A percentile compares a stretch with the other conserved stretches of the same genome.
Conservation (phyloP, 495 filamentous ascomycete species). For the Parathielavia hyrcaniae region DNA sequence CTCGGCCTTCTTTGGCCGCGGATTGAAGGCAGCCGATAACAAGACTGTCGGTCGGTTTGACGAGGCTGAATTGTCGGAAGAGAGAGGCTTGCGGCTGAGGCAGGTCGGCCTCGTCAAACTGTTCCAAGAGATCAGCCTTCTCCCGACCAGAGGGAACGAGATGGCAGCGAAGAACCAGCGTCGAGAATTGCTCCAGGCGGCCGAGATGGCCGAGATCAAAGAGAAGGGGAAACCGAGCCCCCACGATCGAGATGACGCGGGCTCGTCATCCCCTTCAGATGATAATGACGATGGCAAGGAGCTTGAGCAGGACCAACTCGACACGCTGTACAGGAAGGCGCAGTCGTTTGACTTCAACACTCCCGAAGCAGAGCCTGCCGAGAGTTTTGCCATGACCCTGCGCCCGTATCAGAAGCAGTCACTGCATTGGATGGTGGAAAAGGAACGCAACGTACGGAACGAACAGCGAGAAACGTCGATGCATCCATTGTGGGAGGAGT, state of each 20-base stretch:
- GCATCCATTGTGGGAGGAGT: constrained; percentile 98
- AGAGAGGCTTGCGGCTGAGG: constrained; percentile 73
- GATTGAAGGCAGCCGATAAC: constrained; percentile 60
- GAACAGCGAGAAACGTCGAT: constrained; percentile 64
- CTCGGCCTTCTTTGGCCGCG: constrained; percentile 60
- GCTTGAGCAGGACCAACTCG: constrained; percentile 91
- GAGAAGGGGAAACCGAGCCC: constrained; percentile 47
- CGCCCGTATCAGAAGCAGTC: constrained; percentile 95
- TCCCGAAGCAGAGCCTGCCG: constrained; percentile 72
- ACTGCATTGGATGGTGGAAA: constrained; percentile 89
- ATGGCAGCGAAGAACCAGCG: constrained; percentile 71
- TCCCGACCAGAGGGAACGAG: constrained; percentile 66
- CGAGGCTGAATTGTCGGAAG: constrained; percentile 77
- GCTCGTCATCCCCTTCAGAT: constrained; percentile 46
- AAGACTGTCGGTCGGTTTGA: constrained; percentile 56
- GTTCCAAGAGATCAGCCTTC: constrained; percentile 80
- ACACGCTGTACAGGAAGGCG: constrained; percentile 89
- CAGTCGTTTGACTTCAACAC: constrained; percentile 95
- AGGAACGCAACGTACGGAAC: constrained; percentile 72
- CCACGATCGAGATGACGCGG: constrained; percentile 41
- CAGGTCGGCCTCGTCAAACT: constrained; percentile 84
- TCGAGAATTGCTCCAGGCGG: constrained; percentile 75
- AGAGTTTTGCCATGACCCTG: constrained; percentile 73
- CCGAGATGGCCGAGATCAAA: constrained; percentile 75
- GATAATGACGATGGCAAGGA: constrained; percentile 80